A percentile compares a stretch with the other conserved stretches of the same genome.
These are phyloP conservation scores for Porphyridium purpureum DNA, from an alignment of 23 red algal genomes.

Conservation along the genomic window DNA sequence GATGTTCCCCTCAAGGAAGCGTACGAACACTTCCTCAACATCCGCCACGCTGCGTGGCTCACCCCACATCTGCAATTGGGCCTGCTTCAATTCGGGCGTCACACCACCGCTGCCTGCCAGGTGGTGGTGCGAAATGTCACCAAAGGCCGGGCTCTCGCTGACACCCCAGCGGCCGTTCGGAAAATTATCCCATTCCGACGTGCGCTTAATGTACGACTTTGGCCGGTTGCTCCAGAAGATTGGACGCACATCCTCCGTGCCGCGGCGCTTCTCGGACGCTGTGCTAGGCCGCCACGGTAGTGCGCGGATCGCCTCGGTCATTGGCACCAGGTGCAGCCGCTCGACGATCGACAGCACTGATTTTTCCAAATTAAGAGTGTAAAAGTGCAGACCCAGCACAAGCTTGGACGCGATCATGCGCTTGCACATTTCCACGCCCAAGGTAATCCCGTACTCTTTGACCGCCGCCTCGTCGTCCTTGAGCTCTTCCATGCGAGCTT, in stretches of 20 bases:
- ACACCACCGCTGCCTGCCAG: constrained; percentile 66
- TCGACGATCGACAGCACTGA: constrained; percentile 86
- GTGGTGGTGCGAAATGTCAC: constrained; percentile 68
- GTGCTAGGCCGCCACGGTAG: constrained; percentile 72
- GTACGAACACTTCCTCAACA: constrained; percentile 49
- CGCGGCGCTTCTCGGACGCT: background rate
- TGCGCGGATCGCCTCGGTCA: constrained; percentile 83
- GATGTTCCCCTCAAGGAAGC: constrained; percentile 55
- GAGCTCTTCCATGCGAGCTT: constrained; percentile 53
- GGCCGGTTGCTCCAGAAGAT: constrained; percentile 98
- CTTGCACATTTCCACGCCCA: constrained; percentile 86
- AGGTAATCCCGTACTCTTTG: constrained; percentile 70
- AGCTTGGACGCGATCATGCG: constrained; percentile 72
- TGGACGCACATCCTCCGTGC: constrained; percentile 75
- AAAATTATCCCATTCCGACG: constrained; percentile 86
- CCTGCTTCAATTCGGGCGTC: constrained; percentile 27
- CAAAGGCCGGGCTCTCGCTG: constrained; percentile 71
- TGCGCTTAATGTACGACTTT: constrained; percentile 83
- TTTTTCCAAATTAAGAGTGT: constrained; percentile 91
- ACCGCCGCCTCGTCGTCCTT: constrained; percentile 95
- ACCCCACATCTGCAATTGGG: constrained; percentile 30
- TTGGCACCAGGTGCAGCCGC: constrained; percentile 55
- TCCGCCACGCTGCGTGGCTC: constrained; percentile 40
- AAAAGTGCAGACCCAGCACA: constrained; percentile 88
- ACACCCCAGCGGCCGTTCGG: constrained; percentile 93